These are phyloP conservation scores for Syncephalastrum monosporum DNA, from an alignment of 371 early-diverging fungal genomes.

Conservation along the genomic window DNA sequence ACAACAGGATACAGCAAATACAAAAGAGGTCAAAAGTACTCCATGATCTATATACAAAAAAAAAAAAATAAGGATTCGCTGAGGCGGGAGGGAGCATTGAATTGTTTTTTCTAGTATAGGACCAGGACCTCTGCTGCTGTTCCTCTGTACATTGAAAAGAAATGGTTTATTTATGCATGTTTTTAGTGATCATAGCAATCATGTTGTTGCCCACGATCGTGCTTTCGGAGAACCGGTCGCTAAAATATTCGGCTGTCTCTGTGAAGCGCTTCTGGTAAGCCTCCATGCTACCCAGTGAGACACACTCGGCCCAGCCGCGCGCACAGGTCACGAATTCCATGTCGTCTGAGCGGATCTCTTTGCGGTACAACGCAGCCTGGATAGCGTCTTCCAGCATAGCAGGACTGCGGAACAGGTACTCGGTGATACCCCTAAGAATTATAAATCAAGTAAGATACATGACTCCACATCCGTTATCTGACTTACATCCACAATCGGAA, in stretches of 20 bases:
- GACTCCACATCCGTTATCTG: background rate
- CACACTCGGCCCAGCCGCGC: conserved; percentile 90
- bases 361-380: conserved; percentile 76
- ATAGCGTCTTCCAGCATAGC: conserved; percentile 82
- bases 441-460: conserved; percentile 8
- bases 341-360: conserved; percentile 87
- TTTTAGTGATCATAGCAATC: conserved; percentile 61
- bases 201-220: conserved; percentile 71
- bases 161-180: conserved; percentile 21
- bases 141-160: too few relatives aligned
- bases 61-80: too few relatives aligned
- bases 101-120: too few relatives aligned
- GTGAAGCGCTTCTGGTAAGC: conserved; percentile 85
- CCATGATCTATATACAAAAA: too few relatives aligned
- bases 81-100: too few relatives aligned
- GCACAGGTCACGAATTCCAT: conserved; percentile 90
- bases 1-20: too few relatives aligned
- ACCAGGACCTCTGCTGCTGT: too few relatives aligned
- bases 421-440: conserved; percentile 76
- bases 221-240: conserved; percentile 72
- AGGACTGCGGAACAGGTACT: conserved; percentile 82
- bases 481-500: conserved; percentile 89
- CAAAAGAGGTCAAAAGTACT: too few relatives aligned
- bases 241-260: conserved; percentile 78
- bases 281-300: conserved; percentile 79